These are phyloP conservation scores for Boletus subcaerulescens DNA, from an alignment of 768 basidiomycete species.

Conservation along the genomic window DNA sequence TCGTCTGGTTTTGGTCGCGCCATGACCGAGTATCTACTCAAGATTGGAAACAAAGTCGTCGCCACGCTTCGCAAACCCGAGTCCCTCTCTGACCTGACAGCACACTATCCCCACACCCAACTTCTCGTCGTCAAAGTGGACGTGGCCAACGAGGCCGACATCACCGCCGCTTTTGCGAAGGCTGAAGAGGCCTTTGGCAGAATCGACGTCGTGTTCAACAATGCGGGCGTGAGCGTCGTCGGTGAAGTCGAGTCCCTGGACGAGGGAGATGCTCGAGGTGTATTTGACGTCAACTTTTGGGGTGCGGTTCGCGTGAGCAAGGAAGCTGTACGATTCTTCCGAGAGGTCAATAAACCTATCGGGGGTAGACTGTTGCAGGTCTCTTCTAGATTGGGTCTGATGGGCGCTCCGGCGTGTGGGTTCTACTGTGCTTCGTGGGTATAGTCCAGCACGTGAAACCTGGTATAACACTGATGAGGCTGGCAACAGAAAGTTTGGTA, in stretches of 20 bases:
- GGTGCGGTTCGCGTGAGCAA: slow-evolving; percentile 29
- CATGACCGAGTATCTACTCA: slow-evolving; percentile 34
- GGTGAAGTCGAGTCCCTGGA: slow-evolving; percentile 37
- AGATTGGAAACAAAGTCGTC: slow-evolving; percentile 36
- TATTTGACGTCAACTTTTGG: slow-evolving; percentile 40
- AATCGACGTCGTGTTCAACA: slow-evolving; percentile 39
- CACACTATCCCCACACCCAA: slow-evolving; percentile 19
- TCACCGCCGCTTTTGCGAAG: slow-evolving; percentile 27
- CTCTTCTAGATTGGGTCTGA: slow-evolving; percentile 34
- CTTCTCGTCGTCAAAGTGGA: slow-evolving; percentile 34
- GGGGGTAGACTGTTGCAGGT: slow-evolving; percentile 40
- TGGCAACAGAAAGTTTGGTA: slow-evolving; percentile 17
- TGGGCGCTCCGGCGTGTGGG: slow-evolving; percentile 8
- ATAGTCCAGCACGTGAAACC: not conserved
- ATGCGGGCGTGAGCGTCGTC: slow-evolving; percentile 28
- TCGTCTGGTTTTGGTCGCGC: slow-evolving; percentile 39
- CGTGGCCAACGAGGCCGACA: slow-evolving; percentile 25
- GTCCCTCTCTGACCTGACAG: slow-evolving; percentile 26
- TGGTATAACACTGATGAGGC: not conserved
- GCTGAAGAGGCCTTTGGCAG: slow-evolving; percentile 29
- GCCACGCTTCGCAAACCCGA: slow-evolving; percentile 43
- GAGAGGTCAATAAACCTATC: slow-evolving; percentile 36
- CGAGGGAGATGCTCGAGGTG: slow-evolving; percentile 29
- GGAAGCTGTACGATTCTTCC: slow-evolving; percentile 34
- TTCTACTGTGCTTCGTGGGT: slow-evolving; percentile 30